Conservation (phyloP, 108 stramenopile species). For the Epithemia pelagica region DNA sequence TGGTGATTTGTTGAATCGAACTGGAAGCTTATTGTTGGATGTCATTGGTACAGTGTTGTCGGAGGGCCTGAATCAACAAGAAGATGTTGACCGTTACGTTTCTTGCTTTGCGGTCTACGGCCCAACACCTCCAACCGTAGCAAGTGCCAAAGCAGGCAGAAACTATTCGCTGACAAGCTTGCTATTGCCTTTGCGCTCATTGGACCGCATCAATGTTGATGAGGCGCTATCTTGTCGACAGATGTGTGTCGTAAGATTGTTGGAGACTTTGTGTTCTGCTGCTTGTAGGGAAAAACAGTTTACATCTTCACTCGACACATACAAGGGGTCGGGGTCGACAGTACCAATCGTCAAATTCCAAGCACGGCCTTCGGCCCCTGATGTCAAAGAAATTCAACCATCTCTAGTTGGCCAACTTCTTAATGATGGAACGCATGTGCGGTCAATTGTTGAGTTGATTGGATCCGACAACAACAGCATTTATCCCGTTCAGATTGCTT, state of each 20-base stretch:
- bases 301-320: neutral
- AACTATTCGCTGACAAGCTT: neutral
- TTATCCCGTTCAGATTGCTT: neutral
- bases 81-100: neutral
- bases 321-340: neutral
- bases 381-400: neutral
- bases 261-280: neutral
- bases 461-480: neutral
- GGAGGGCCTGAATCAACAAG: neutral
- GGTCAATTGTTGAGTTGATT: neutral
- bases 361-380: neutral
- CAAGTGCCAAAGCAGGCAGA: slow-evolving; percentile 15
- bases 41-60: neutral
- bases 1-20: slow-evolving; percentile 16
- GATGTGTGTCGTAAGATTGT: neutral
- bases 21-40: neutral
- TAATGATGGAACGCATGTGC: neutral
- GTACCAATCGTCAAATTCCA: neutral
- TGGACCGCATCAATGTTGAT: neutral
- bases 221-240: neutral
- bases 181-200: neutral
- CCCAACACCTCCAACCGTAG: slow-evolving; percentile 7
- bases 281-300: neutral
- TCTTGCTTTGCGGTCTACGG: neutral
- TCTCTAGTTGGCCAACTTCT: neutral